A percentile compares a stretch with the other conserved stretches of the same genome.
Conservation (phyloP, 2,329 filamentous ascomycete species). For the Penicillium hesseltinei region DNA sequence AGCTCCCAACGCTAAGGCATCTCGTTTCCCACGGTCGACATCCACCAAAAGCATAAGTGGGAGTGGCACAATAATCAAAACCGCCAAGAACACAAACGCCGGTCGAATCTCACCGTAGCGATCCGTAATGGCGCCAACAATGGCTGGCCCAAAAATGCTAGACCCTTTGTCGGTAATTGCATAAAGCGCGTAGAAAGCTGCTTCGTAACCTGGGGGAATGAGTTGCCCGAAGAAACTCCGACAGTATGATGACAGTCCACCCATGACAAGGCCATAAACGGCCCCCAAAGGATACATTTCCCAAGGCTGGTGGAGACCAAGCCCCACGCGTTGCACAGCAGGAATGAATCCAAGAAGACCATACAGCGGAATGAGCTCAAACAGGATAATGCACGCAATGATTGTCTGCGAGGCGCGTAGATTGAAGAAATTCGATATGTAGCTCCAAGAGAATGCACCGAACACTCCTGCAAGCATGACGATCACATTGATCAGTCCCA, state of each 20-base stretch:
- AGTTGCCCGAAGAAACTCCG: conserved; percentile 89
- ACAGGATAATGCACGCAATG: conserved; percentile 82
- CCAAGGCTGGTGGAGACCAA: conserved; percentile 89
- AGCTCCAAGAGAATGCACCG: conserved; percentile 87
- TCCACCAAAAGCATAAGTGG: conserved; percentile 83
- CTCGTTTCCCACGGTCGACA: conserved; percentile 72
- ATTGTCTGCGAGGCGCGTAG: conserved; percentile 84
- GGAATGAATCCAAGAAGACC: conserved; percentile 85
- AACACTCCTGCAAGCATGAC: conserved; percentile 79
- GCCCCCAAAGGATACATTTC: conserved; percentile 94
- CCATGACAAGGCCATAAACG: conserved; percentile 89
- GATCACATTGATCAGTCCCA: conserved; percentile 92
- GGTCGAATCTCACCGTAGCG: conserved; percentile 74
- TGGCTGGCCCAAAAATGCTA: conserved; percentile 87
- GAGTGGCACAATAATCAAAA: conserved; percentile 78
- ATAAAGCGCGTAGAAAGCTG: conserved; percentile 93
- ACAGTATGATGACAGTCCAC: conserved; percentile 89
- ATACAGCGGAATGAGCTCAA: conserved; percentile 90
- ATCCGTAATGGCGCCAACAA: conserved; percentile 92
- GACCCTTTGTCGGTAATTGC: conserved; percentile 97
- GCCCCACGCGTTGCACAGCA: conserved; percentile 69
- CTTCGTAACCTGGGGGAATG: conserved; percentile 90
- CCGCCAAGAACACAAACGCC: conserved; percentile 88
- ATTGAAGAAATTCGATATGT: conserved; percentile 66
- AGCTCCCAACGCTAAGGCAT: conserved; percentile 64